These are phyloP conservation scores for Mortierella alpina DNA, from an alignment of 192 early-diverging fungal genomes.

Conservation along the genomic window DNA sequence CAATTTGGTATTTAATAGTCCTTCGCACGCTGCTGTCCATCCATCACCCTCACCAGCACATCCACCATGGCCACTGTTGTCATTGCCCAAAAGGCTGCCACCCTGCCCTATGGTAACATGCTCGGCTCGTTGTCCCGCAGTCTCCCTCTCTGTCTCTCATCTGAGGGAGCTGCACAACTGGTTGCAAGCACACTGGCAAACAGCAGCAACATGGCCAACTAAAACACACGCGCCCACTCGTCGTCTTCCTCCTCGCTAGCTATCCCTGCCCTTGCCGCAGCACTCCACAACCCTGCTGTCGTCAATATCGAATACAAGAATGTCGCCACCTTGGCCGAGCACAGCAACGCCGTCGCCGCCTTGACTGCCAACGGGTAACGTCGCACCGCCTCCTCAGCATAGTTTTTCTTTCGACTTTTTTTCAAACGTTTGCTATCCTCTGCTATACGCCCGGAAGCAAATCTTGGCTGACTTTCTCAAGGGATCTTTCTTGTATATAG, in stretches of 20 bases:
- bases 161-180: not conserved
- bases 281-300: slow-evolving; percentile 55
- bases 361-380: slow-evolving; percentile 38
- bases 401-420: not conserved
- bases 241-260: slow-evolving; percentile 37
- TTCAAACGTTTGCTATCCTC: not conserved
- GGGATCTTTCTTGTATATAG: not conserved
- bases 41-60: not conserved
- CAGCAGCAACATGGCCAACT: slow-evolving; percentile 1
- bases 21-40: too few species aligned
- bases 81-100: slow-evolving; percentile 68
- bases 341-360: slow-evolving; percentile 38
- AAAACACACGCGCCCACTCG: not conserved
- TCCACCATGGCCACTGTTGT: slow-evolving; percentile 61
- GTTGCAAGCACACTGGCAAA: not conserved
- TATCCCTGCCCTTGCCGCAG: slow-evolving; percentile 61
- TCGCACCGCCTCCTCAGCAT: not conserved
- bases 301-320: slow-evolving; percentile 64
- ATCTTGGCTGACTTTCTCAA: not conserved
- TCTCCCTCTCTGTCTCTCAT: not conserved
- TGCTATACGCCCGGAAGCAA: too few species aligned
- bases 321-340: slow-evolving; percentile 49
- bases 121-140: slow-evolving; percentile 3
- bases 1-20: too few species aligned
- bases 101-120: slow-evolving; percentile 57